Percentiles rank a stretch among this genome's conserved stretches.
These are phyloP conservation scores for Parathielavia appendiculata DNA, from an alignment of 495 filamentous ascomycete species.

Conservation along the genomic window DNA sequence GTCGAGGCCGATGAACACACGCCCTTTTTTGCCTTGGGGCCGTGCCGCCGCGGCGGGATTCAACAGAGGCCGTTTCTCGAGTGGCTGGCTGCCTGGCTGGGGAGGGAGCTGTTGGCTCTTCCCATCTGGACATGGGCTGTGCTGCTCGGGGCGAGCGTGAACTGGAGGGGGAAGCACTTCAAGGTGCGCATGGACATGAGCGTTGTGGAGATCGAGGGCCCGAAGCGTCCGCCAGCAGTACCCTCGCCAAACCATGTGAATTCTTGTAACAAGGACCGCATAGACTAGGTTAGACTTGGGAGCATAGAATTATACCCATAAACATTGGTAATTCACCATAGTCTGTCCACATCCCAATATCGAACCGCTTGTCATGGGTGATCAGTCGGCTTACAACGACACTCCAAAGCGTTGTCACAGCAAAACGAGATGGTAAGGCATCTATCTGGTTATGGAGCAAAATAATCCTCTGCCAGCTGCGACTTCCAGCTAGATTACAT, in stretches of 20 bases:
- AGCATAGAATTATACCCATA: conserved; percentile 14
- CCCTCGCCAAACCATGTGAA: conserved; percentile 8
- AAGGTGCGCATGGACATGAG: conserved; percentile 80
- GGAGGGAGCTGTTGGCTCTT: conserved; percentile 72
- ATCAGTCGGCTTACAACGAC: no score
- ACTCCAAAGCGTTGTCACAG: no score
- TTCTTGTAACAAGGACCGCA: conserved; percentile 28
- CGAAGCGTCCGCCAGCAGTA: not conserved
- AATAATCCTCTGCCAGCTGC: no score
- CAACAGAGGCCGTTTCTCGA: conserved; percentile 54
- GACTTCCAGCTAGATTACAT: no score
- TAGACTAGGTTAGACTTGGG: conserved; percentile 22
- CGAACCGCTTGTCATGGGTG: not conserved
- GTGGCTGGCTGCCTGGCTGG: conserved; percentile 82
- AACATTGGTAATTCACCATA: conserved; percentile 1
- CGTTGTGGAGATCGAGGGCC: conserved; percentile 47
- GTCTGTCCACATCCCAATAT: not conserved
- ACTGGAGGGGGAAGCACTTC: conserved; percentile 81
- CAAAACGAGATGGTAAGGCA: no score
- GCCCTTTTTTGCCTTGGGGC: conserved; percentile 61
- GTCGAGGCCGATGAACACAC: conserved; percentile 69
- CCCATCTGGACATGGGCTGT: conserved; percentile 88
- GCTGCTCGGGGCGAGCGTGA: conserved; percentile 73
- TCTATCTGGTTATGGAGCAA: no score
- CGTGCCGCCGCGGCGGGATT: conserved; percentile 28